Evolutionary conservation across 768 basidiomycete genomes (phyloP), one percentile per base, ranked within the genome.

Genomic region (Boletales sp.): DNA sequence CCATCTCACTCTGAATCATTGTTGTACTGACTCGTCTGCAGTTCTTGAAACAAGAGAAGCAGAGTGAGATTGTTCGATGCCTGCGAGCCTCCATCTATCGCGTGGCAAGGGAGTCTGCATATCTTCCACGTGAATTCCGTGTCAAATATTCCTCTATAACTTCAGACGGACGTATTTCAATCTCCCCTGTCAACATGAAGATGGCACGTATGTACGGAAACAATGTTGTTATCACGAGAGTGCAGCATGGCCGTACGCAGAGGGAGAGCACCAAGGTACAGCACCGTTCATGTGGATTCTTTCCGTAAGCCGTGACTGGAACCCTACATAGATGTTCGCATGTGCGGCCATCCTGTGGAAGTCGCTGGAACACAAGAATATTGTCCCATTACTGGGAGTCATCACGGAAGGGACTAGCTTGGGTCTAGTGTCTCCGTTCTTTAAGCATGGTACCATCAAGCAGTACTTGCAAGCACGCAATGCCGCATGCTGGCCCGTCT

Each of bases 311-410:
- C 17, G 2, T 24, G 7, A 27, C 24, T 27, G 24, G 24, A 27
- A 1, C 24, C 24, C 7, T 27, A 27, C 24, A 27, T 24, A 66
- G 64, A 40, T 49, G 50, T 64, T 64, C 13, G 45, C 55, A 15
- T 40, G 62, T 27, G 65, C 65, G 21, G 62, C 67, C 18, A 61
- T 67, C 31, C 43, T 65, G n/a, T 66, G 60, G 65, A 39, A 37
- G 36, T 55, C 63, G 11, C 32, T 66, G 11, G 21, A 19, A 39
- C 67, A 69, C 50, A 42, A 55, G 15, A 61, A 68, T 21, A 61
- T 69, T 11, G 54, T 64, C n/a, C 56, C 57, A 13, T 66, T 69
- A 40, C 12, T 51, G 2, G 68, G 68, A 2, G 40, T 59, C 34
- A 5, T 60, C 27, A 4, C 9, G 6, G 44, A 57, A 27, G 47